Conservation (phyloP, 2,329 filamentous ascomycete species). For the Cadophora sp. region DNA sequence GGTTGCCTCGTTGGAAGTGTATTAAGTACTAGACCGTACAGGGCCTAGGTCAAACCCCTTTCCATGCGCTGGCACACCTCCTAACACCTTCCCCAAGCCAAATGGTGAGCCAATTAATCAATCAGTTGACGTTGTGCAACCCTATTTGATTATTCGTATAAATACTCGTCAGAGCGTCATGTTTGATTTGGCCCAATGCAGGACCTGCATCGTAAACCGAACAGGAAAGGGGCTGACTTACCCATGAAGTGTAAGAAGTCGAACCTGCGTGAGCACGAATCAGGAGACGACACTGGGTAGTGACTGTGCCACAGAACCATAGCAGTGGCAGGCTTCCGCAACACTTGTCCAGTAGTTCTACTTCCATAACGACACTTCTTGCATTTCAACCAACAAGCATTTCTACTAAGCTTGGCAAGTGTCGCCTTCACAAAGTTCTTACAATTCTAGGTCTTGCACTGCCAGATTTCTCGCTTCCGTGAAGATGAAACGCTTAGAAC, state of each 20-base stretch:
- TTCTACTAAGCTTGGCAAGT: neutral
- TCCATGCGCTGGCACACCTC: too few species aligned
- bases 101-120: neutral
- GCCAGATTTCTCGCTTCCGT: neutral
- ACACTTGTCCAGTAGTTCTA: neutral
- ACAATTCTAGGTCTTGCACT: neutral
- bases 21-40: too few species aligned
- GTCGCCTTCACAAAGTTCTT: neutral
- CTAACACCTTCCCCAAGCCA: too few species aligned
- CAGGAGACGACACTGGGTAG: too few species aligned
- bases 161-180: neutral
- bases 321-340: neutral
- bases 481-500: neutral
- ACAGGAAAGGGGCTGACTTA: neutral
- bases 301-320: too few species aligned
- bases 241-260: conserved; percentile 2
- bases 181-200: neutral
- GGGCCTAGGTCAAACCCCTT: too few species aligned
- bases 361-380: neutral
- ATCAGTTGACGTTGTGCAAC: neutral
- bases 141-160: neutral
- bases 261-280: neutral
- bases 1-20: too few species aligned
- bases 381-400: neutral
- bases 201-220: neutral